Percentiles rank a stretch among this genome's conserved stretches.
Conservation (phyloP, 1,139 yeast genomes). For the Hemisphaericaspora subhashii region DNA sequence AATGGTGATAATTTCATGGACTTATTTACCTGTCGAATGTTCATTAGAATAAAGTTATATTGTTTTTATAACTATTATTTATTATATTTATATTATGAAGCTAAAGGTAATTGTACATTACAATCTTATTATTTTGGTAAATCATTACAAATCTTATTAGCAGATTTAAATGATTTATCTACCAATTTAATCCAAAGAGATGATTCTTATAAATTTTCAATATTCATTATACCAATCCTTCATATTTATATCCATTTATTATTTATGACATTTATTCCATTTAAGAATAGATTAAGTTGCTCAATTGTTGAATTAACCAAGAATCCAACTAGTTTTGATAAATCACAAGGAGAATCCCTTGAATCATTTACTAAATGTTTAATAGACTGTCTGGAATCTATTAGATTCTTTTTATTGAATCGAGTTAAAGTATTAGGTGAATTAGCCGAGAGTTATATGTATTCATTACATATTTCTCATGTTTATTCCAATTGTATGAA, state of each 20-base stretch:
- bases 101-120: constrained; percentile 15
- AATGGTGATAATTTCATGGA: constrained; percentile 2
- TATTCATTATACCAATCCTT: constrained; percentile 14
- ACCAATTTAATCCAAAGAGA: neutral
- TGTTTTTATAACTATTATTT: constrained; percentile 24
- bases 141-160: constrained; percentile 17
- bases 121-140: constrained; percentile 29
- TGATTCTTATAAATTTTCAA: constrained; percentile 11
- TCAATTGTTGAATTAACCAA: constrained; percentile 5
- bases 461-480: constrained; percentile 8
- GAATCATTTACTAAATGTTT: neutral
- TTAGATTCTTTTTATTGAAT: constrained; percentile 3
- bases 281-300: constrained; percentile 9
- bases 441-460: constrained; percentile 5
- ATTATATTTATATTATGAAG: constrained; percentile 28
- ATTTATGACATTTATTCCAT: constrained; percentile 6
- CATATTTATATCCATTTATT: constrained; percentile 14
- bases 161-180: constrained; percentile 20
- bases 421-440: constrained; percentile 1
- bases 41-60: constrained; percentile 16
- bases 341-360: neutral
- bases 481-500: constrained; percentile 8
- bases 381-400: neutral
- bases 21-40: constrained; percentile 6
- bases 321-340: neutral